Conservation (phyloP, 371 early-diverging fungal genomes). For the Quaeritorhiza haematococci region DNA sequence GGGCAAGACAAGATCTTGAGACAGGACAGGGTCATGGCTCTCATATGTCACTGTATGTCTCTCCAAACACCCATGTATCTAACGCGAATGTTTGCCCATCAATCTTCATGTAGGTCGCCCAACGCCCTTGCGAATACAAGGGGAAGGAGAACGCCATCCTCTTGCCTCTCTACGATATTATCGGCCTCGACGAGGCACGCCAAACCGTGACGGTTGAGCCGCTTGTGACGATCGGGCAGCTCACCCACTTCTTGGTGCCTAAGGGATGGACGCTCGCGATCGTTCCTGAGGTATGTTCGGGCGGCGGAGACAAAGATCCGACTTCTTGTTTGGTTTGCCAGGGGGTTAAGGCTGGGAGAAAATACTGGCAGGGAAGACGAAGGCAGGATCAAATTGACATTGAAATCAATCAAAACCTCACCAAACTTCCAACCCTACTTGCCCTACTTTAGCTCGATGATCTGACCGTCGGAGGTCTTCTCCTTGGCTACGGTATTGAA, state of each 20-base stretch:
- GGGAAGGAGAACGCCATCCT: slow-evolving; percentile 25
- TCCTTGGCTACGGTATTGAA: slow-evolving; percentile 41
- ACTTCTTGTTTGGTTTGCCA: background rate
- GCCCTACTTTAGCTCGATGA: slow-evolving; percentile 28
- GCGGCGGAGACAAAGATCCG: background rate
- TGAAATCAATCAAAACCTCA: too few relatives aligned
- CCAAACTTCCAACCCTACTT: too few relatives aligned
- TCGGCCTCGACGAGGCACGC: slow-evolving; percentile 29
- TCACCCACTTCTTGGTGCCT: slow-evolving; percentile 33
- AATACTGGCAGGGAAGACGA: too few relatives aligned
- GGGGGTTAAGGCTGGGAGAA: too few relatives aligned
- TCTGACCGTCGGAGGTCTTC: slow-evolving; percentile 40
- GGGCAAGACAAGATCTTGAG: too few relatives aligned
- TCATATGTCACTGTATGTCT: slow-evolving; percentile 18
- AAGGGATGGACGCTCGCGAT: slow-evolving; percentile 36
- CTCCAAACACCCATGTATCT: slow-evolving; percentile 1
- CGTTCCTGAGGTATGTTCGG: slow-evolving; percentile 30
- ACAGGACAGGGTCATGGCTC: too few relatives aligned
- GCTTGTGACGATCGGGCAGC: slow-evolving; percentile 34
- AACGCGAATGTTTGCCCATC: background rate
- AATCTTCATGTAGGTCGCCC: slow-evolving; percentile 12
- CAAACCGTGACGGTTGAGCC: slow-evolving; percentile 35
- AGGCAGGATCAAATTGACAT: too few relatives aligned
- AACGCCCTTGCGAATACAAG: slow-evolving; percentile 23
- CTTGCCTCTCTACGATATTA: slow-evolving; percentile 36